Conservation (phyloP, 164 flowering plant genomes). For the Magnolia kwangsiensis region DNA sequence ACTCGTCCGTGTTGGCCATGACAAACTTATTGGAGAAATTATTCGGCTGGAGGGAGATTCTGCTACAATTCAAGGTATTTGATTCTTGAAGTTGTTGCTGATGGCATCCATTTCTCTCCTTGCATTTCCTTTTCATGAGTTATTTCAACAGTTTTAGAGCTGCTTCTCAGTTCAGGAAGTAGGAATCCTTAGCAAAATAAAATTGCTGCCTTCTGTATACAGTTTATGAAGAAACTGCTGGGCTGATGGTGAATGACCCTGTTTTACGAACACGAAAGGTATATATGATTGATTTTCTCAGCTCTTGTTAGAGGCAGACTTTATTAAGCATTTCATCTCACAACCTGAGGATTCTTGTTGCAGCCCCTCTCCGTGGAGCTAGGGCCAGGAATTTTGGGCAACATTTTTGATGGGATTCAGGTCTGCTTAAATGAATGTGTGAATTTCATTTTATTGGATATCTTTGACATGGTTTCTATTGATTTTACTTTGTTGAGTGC, state of each 20-base stretch:
- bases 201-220: conserved; percentile 9
- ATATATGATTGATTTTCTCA: not conserved
- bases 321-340: not conserved
- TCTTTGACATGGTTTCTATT: not conserved
- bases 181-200: not conserved
- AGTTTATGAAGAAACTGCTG: conserved; percentile 99
- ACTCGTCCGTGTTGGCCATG: conserved; percentile 98
- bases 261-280: conserved; percentile 96
- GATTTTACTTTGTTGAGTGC: not conserved
- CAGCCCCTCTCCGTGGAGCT: conserved; percentile 98
- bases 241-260: conserved; percentile 93
- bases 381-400: conserved; percentile 98
- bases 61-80: conserved; percentile 95
- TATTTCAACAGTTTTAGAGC: not conserved
- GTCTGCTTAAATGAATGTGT: conserved; percentile 31
- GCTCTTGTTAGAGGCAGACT: not conserved
- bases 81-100: not conserved
- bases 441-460: conserved; percentile 2
- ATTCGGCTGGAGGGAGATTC: conserved; percentile 99
- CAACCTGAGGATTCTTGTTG: conserved; percentile 11
- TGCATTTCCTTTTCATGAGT: not conserved
- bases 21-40: conserved; percentile 95
- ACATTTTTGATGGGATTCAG: conserved; percentile 99
- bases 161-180: not conserved
- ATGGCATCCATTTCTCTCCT: not conserved